Percentiles rank a stretch among this genome's conserved stretches.
Conservation (phyloP, 257 asterid genomes). For the Solanum chaucha region DNA sequence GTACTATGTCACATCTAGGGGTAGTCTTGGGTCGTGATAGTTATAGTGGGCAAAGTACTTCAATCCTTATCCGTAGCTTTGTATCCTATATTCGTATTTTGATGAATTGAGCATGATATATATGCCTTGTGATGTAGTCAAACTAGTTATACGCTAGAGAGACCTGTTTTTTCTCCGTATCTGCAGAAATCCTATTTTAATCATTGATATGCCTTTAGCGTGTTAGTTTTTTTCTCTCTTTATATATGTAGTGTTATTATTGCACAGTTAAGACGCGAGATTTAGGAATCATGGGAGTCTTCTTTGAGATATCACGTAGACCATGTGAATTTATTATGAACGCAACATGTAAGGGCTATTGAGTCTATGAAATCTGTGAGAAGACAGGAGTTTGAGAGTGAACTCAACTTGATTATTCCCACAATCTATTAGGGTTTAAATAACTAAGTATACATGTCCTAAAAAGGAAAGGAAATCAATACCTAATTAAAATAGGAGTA, state of each 20-base stretch:
- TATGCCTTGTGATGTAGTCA: background rate
- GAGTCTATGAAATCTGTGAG: background rate
- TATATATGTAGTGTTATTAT: too few species aligned
- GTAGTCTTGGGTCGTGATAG: background rate
- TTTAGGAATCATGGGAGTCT: background rate
- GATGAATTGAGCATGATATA: background rate
- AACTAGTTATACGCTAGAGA: too few species aligned
- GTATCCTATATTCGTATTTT: too few species aligned
- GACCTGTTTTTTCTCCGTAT: background rate
- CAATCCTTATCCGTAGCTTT: background rate
- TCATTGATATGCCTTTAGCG: background rate
- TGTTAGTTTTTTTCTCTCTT: background rate
- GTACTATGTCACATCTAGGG: background rate
- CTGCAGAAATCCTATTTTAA: background rate
- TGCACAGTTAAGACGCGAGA: background rate
- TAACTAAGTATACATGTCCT: background rate
- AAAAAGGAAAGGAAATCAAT: background rate
- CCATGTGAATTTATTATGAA: background rate
- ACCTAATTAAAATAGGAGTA: background rate
- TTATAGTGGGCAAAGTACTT: background rate
- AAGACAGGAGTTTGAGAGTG: background rate
- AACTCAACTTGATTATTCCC: background rate
- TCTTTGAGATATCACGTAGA: background rate
- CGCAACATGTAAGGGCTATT: background rate
- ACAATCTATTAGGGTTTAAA: background rate